Conservation (phyloP, 2,329 filamentous ascomycete species). For the Sporothrix variecibatus region DNA sequence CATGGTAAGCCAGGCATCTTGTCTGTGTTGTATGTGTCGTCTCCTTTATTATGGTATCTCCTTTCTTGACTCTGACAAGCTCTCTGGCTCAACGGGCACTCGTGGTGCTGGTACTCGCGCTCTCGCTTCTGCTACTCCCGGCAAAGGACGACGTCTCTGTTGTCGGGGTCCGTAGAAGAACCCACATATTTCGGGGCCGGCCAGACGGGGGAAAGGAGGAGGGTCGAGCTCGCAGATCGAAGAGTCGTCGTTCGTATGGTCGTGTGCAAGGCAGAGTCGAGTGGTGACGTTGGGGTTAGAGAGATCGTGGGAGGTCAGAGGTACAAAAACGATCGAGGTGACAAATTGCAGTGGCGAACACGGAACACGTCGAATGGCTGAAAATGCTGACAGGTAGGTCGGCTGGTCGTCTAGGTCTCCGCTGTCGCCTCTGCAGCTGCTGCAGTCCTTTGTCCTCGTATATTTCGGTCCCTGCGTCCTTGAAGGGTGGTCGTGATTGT, state of each 20-base stretch:
- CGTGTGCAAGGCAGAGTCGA: not conserved
- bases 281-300: not conserved
- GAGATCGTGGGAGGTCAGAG: not conserved
- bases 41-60: not conserved
- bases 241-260: not conserved
- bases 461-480: not conserved
- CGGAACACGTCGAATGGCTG: not conserved
- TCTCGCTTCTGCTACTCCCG: conserved; percentile 30
- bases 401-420: not conserved
- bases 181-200: conserved; percentile 34
- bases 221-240: not conserved
- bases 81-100: not conserved
- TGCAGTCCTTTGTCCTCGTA: not conserved
- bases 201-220: not conserved
- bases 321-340: not conserved
- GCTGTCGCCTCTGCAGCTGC: not conserved
- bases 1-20: conserved; percentile 42
- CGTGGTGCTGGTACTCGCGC: not conserved
- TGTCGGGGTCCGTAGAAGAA: conserved; percentile 34
- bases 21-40: not conserved
- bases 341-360: conserved; percentile 1
- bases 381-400: not conserved
- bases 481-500: not conserved
- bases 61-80: not conserved
- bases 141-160: conserved; percentile 35